phyloP scores from a whole-genome alignment of 148 eudicot species.

The Beta vulgaris region DNA sequence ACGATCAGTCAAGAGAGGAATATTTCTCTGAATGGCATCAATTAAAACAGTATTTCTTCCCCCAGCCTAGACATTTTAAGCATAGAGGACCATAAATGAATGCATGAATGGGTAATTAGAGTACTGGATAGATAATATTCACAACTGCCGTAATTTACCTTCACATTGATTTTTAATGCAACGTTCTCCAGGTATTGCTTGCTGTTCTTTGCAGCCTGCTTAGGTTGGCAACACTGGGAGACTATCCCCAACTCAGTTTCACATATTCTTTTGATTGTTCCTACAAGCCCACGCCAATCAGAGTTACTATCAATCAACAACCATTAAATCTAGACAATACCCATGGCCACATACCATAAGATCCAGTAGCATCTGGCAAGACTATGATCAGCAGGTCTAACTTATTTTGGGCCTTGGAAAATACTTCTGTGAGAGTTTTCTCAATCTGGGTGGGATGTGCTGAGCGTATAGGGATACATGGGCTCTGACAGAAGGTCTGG shows the following conservation, averaged over 20 bases:
- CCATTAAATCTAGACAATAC: background rate
- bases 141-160: slow-evolving; percentile 40
- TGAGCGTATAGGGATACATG: slow-evolving; percentile 35
- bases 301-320: background rate
- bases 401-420: slow-evolving; percentile 22
- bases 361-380: slow-evolving; percentile 59
- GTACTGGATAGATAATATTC: background rate
- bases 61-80: slow-evolving; percentile 49
- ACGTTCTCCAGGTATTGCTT: slow-evolving; percentile 83
- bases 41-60: slow-evolving; percentile 58
- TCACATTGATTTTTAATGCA: slow-evolving; percentile 78
- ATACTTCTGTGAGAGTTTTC: slow-evolving; percentile 42
- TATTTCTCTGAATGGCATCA: slow-evolving; percentile 31
- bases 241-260: slow-evolving; percentile 85
- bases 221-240: slow-evolving; percentile 81
- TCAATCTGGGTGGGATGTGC: slow-evolving; percentile 42
- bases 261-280: slow-evolving; percentile 67
- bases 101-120: background rate
- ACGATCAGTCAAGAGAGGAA: slow-evolving; percentile 48
- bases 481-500: slow-evolving; percentile 42
- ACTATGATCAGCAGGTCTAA: slow-evolving; percentile 71
- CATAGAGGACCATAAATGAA: background rate
- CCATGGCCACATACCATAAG: slow-evolving; percentile 51
- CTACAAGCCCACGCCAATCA: slow-evolving; percentile 30
- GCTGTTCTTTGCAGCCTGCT: slow-evolving; percentile 29